Evolutionary conservation across 306 rosid genomes (phyloP), one percentile per base, ranked within the genome.

Genomic region (Lagenaria siceraria): DNA sequence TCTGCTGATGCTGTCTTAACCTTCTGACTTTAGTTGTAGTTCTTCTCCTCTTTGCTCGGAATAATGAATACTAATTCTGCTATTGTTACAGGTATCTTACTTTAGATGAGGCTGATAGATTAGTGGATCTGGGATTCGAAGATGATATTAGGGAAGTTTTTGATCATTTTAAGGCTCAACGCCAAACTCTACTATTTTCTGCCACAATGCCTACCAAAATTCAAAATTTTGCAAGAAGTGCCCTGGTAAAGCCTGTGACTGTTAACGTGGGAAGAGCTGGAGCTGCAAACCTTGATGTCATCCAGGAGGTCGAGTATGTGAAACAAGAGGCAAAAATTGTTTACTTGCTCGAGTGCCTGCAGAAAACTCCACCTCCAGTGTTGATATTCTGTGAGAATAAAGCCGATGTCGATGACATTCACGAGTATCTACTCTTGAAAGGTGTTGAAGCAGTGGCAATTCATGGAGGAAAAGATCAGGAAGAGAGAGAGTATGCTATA

Each of bases 401-500:
- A 82, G 96, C 97, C 12, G 97, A 94, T 56, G 98, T 91, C 0
- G 98, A 94, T 78, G 98, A 92, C 79, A 92, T 94, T 78, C 98
- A 92, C 60, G 97, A 94, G 80, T 94, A 94, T 78, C 97, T 94
- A 35, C 96, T 92, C 73, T 76, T 92, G 81, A 94, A 92, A 87
- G 98, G 98, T 79, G 97, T 94, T 17, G 97, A 92, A 88, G 97
- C 93, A 17, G 96, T 94, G 87, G 93, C 98, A 69, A 80, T 94
- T 77, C 98, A 94, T 59, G 96, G 97, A 81, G 98, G 98, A 74
- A 94, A 92, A 82, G 97, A 92, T 88, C 98, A 94, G 85, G 97
- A 90, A 78, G 98, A 90, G 81, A 90, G 96, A 83, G 97, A 92
- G 84, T 88, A 88, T 63, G 90, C 98, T 43, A 90, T 95, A 76